Conservation (phyloP, 768 basidiomycete species). For the Steccherinum ochraceum region DNA sequence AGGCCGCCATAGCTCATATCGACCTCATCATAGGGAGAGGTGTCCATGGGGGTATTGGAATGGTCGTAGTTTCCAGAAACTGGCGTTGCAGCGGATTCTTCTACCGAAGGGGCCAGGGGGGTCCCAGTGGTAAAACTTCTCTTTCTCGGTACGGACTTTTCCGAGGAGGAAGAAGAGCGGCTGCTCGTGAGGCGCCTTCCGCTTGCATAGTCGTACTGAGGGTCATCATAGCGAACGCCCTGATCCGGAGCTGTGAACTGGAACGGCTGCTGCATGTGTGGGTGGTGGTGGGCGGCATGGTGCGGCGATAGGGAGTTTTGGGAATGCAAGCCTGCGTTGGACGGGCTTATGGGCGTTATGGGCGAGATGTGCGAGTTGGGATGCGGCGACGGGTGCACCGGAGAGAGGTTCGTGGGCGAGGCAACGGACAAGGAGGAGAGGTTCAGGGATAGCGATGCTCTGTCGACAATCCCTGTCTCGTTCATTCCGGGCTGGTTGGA, state of each 20-base stretch:
- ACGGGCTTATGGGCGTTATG: constrained; percentile 57
- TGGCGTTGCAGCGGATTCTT: constrained; percentile 19
- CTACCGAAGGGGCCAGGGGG: constrained; percentile 27
- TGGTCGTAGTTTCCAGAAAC: constrained; percentile 21
- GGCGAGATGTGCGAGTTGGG: constrained; percentile 21
- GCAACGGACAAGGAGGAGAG: constrained; percentile 60
- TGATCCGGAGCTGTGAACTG: constrained; percentile 40
- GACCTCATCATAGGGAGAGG: constrained; percentile 51
- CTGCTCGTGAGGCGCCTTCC: constrained; percentile 32
- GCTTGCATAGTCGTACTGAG: constrained; percentile 24
- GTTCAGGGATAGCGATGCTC: constrained; percentile 54
- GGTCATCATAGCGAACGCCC: constrained; percentile 26
- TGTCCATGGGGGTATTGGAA: constrained; percentile 27
- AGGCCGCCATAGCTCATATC: constrained; percentile 41
- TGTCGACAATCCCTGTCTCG: constrained; percentile 17
- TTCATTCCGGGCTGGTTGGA: constrained; percentile 16
- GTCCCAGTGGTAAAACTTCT: constrained; percentile 51
- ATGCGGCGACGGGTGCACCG: constrained; percentile 40
- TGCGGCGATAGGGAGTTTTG: constrained; percentile 32
- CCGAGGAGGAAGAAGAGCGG: constrained; percentile 40
- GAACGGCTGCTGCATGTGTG: constrained; percentile 32
- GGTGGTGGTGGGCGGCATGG: constrained; percentile 28
- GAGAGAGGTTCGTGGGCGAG: constrained; percentile 61
- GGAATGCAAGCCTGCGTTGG: constrained; percentile 34
- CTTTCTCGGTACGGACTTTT: constrained; percentile 59